Conservation (phyloP, 2,329 filamentous ascomycete species). For the Ophiostoma piceae region DNA sequence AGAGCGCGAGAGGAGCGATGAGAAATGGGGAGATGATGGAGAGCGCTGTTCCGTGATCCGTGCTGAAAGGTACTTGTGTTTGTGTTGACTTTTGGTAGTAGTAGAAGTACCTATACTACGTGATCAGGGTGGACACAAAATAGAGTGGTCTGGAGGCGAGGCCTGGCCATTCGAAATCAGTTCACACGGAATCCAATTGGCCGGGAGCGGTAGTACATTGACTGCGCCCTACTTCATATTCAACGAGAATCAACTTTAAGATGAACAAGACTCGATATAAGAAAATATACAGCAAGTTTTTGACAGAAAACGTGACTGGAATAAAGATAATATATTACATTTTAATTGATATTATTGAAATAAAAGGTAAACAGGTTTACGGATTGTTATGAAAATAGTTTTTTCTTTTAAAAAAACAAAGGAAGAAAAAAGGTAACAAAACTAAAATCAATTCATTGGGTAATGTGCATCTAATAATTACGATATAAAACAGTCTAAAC, state of each 20-base stretch:
- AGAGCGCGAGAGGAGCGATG: background rate
- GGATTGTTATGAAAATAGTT: too few relatives aligned
- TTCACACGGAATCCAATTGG: conserved; percentile 12
- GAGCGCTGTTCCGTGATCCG: conserved; percentile 8
- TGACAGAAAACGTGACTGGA: too few relatives aligned
- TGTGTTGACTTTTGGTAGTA: background rate
- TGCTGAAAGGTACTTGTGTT: background rate
- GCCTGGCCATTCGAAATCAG: background rate
- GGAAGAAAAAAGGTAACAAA: too few relatives aligned
- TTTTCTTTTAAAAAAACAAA: too few relatives aligned
- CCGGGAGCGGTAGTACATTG: background rate
- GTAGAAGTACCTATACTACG: background rate
- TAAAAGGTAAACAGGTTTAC: too few relatives aligned
- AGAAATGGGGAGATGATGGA: conserved; percentile 6
- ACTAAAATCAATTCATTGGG: too few relatives aligned
- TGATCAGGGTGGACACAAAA: background rate
- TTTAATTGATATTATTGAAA: too few relatives aligned
- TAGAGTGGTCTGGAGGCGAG: background rate
- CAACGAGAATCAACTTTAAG: background rate
- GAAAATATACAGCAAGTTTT: too few relatives aligned
- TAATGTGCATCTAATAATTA: background rate
- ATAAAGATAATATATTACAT: too few relatives aligned
- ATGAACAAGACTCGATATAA: too few relatives aligned
- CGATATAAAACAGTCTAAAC: background rate
- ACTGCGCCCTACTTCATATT: background rate